These are phyloP conservation scores for Alternaria triticina DNA, from an alignment of 2,329 filamentous ascomycete genomes.

Conservation along the genomic window DNA sequence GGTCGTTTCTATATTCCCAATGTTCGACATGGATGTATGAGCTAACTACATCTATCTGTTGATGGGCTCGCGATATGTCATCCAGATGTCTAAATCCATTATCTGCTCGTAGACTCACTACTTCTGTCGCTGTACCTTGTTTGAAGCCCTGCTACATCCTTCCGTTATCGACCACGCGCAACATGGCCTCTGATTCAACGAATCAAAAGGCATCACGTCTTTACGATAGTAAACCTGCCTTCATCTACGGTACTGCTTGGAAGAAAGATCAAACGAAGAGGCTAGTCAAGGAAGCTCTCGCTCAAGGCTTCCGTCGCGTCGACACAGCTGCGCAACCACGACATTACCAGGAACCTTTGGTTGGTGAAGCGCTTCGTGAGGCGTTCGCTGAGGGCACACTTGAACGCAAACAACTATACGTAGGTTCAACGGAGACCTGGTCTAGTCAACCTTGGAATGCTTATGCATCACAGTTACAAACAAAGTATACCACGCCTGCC, in stretches of 20 bases:
- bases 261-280: slow-evolving; percentile 72
- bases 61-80: too few relatives aligned
- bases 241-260: slow-evolving; percentile 86
- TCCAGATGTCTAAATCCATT: too few relatives aligned
- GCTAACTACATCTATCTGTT: too few relatives aligned
- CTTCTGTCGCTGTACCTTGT: not conserved
- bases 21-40: too few relatives aligned
- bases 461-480: slow-evolving; percentile 66
- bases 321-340: slow-evolving; percentile 81
- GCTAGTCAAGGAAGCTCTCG: slow-evolving; percentile 72
- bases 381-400: slow-evolving; percentile 67
- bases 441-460: not conserved
- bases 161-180: slow-evolving; percentile 4
- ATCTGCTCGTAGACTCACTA: too few relatives aligned
- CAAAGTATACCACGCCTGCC: slow-evolving; percentile 74
- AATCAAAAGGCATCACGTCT: slow-evolving; percentile 19
- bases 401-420: slow-evolving; percentile 66
- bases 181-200: slow-evolving; percentile 25
- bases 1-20: too few relatives aligned
- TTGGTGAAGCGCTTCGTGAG: slow-evolving; percentile 69
- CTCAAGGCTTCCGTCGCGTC: slow-evolving; percentile 72
- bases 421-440: slow-evolving; percentile 36
- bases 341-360: slow-evolving; percentile 77
- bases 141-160: not conserved
- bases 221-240: slow-evolving; percentile 33